phyloP scores from a whole-genome alignment of 192 early-diverging fungal species.

The Gonapodya prolifera region DNA sequence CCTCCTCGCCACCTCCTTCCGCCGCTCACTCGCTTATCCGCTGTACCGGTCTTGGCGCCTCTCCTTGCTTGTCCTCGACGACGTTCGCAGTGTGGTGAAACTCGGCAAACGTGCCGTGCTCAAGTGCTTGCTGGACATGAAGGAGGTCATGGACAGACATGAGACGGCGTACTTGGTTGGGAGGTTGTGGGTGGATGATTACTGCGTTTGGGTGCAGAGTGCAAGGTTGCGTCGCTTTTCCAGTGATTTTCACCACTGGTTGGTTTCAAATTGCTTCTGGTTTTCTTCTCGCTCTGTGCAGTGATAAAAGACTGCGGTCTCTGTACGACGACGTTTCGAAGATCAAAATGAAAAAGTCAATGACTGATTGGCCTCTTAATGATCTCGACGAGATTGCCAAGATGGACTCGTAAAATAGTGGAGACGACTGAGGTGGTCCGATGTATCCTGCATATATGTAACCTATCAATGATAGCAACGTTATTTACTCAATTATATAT shows the following conservation, averaged over 20 bases:
- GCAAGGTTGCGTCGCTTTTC: conserved; percentile 32
- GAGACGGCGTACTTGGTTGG: conserved; percentile 80
- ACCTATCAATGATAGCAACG: too few species aligned
- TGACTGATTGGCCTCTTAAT: conserved; percentile 67
- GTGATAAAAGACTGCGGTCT: conserved; percentile 57
- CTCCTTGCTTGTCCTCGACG: conserved; percentile 56
- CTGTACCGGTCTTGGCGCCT: conserved; percentile 72
- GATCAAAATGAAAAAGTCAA: conserved; percentile 50
- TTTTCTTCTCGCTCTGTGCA: conserved; percentile 14
- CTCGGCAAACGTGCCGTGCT: conserved; percentile 71
- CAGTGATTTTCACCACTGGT: background rate
- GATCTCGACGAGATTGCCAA: conserved; percentile 40
- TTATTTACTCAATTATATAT: too few species aligned
- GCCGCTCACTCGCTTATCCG: conserved; percentile 79
- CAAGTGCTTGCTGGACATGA: conserved; percentile 64
- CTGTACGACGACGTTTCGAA: conserved; percentile 71
- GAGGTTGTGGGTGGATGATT: conserved; percentile 84
- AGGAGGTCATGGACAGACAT: conserved; percentile 68
- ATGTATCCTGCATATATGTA: too few species aligned
- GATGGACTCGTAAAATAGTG: background rate
- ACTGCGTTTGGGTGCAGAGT: conserved; percentile 88
- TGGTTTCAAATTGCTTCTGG: background rate
- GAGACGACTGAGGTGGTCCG: too few species aligned
- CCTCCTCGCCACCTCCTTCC: conserved; percentile 45
- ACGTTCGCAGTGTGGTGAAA: conserved; percentile 69